These are phyloP conservation scores for Bassia scoparia DNA, from an alignment of 148 eudicot genomes.

Conservation along the genomic window DNA sequence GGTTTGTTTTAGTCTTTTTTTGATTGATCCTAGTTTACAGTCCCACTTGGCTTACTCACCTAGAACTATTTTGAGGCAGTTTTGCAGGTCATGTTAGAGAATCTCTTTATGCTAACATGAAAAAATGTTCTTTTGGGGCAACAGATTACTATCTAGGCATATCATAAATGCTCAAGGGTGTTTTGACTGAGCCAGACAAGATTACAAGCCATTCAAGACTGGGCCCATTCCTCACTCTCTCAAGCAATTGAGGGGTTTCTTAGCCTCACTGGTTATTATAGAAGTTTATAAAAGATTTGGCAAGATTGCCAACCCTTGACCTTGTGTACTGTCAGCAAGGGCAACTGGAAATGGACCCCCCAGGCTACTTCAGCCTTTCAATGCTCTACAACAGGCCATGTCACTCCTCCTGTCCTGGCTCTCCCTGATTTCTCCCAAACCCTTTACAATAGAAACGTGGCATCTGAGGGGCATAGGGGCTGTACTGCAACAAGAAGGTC, in stretches of 20 bases:
- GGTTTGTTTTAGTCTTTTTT: background rate
- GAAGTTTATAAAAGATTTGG: background rate
- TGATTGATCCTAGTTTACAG: background rate
- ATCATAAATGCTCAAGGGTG: background rate
- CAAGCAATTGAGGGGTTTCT: constrained; percentile 8
- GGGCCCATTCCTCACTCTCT: background rate
- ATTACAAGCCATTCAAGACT: background rate
- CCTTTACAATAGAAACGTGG: background rate
- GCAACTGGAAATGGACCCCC: background rate
- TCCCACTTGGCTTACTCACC: background rate
- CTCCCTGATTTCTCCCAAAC: background rate
- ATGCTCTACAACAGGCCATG: background rate
- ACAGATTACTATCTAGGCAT: background rate
- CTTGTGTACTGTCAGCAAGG: background rate
- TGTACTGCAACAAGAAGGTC: background rate
- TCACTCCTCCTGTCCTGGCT: background rate
- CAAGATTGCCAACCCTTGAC: background rate
- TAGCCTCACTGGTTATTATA: background rate
- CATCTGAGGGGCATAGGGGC: background rate
- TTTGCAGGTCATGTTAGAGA: background rate
- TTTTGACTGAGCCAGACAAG: background rate
- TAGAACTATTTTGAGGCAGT: background rate
- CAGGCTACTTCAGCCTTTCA: background rate
- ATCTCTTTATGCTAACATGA: background rate
- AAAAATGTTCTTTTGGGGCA: background rate